phyloP scores from a whole-genome alignment of 495 filamentous ascomycete species.

The Geoglossum glabrum region DNA sequence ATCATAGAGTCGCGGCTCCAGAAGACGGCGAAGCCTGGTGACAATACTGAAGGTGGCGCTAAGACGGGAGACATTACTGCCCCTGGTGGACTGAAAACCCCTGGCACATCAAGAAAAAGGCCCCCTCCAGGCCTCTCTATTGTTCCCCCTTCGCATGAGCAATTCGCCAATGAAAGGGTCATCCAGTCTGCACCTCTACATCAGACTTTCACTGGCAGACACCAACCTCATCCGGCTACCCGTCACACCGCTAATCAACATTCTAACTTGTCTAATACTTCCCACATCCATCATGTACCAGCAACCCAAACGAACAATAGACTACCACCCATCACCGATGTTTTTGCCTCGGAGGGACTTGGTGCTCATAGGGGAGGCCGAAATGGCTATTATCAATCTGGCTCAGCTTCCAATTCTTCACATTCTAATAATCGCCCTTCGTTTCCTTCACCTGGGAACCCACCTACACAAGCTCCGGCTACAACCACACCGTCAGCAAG shows the following conservation, averaged over 20 bases:
- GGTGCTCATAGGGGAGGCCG: constrained; percentile 29
- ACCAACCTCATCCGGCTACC: constrained; percentile 61
- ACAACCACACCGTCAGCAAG: constrained; percentile 29
- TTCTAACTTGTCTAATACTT: constrained; percentile 66
- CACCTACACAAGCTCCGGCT: constrained; percentile 22
- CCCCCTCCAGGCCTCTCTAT: constrained; percentile 85
- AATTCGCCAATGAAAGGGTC: constrained; percentile 87
- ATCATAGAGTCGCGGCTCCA: constrained; percentile 89
- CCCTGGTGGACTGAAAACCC: constrained; percentile 42
- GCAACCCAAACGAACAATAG: constrained; percentile 81
- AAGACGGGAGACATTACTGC: constrained; percentile 1
- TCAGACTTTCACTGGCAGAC: constrained; percentile 82
- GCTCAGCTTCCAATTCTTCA: constrained; percentile 37
- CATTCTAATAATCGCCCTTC: constrained; percentile 47
- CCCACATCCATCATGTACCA: constrained; percentile 81
- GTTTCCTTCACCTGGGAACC: constrained; percentile 58
- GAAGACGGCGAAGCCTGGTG: constrained; percentile 61
- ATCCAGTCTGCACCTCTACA: constrained; percentile 94
- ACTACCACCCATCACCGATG: constrained; percentile 82
- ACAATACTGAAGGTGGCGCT: constrained; percentile 17
- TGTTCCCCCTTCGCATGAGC: constrained; percentile 83
- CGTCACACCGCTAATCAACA: constrained; percentile 72
- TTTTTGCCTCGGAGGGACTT: constrained; percentile 71
- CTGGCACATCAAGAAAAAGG: constrained; percentile 47
- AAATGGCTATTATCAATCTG: constrained; percentile 19